A percentile compares a stretch with the other conserved stretches of the same genome.
These are phyloP conservation scores for Entonaema liquescens DNA, from an alignment of 495 filamentous ascomycete species.

Conservation along the genomic window DNA sequence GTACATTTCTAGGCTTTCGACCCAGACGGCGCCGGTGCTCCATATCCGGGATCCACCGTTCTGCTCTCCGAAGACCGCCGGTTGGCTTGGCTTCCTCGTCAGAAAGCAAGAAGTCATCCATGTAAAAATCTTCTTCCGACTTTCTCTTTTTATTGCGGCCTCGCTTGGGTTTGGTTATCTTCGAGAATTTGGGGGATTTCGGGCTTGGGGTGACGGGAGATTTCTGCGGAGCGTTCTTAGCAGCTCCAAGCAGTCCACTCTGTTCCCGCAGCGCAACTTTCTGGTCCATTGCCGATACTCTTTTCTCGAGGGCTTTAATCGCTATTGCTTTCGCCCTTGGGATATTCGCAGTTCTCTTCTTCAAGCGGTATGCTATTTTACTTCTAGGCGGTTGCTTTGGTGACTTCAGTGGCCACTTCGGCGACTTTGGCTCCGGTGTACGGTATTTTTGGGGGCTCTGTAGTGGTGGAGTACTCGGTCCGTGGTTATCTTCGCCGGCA, in stretches of 20 bases:
- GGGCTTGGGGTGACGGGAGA: background rate
- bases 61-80: conserved; percentile 12
- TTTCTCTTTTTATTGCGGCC: conserved; percentile 10
- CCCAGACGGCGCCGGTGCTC: conserved; percentile 21
- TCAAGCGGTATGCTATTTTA: background rate
- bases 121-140: conserved; percentile 18
- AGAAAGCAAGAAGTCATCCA: conserved; percentile 26
- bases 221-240: background rate
- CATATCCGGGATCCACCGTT: conserved; percentile 36
- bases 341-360: background rate
- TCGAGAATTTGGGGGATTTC: background rate
- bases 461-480: background rate
- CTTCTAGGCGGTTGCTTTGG: background rate
- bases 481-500: conserved; percentile 6
- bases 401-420: background rate
- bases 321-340: background rate
- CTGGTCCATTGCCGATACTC: conserved; percentile 5
- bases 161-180: conserved; percentile 9
- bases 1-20: conserved; percentile 19
- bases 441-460: background rate
- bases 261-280: conserved; percentile 22
- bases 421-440: background rate
- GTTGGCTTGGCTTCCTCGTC: background rate
- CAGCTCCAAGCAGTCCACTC: conserved; percentile 10
- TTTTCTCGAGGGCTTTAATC: conserved; percentile 22